phyloP scores from a whole-genome alignment of 192 early-diverging fungal species.

The Coemansia sp. region DNA sequence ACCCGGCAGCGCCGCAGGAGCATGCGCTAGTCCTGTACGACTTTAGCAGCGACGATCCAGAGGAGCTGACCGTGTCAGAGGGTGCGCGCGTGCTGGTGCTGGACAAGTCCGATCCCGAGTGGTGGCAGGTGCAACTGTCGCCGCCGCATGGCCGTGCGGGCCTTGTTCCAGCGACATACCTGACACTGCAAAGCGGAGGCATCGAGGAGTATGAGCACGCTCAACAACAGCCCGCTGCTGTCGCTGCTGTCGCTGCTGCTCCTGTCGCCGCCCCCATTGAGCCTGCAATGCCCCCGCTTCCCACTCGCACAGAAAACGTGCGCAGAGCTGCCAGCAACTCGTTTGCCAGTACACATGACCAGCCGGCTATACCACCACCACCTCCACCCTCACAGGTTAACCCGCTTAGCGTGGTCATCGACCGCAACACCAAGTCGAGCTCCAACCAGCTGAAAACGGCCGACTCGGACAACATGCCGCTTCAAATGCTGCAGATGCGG shows the following conservation, averaged over 20 bases:
- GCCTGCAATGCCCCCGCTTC: slow-evolving; percentile 9
- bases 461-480: slow-evolving; percentile 43
- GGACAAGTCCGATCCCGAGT: slow-evolving; percentile 81
- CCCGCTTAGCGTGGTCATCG: slow-evolving; percentile 5
- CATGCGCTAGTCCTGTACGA: slow-evolving; percentile 66
- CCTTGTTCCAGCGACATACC: slow-evolving; percentile 82
- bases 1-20: slow-evolving; percentile 9
- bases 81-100: slow-evolving; percentile 80
- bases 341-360: background rate
- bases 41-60: slow-evolving; percentile 77
- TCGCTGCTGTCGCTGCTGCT: background rate
- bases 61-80: slow-evolving; percentile 83
- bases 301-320: slow-evolving; percentile 28
- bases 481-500: slow-evolving; percentile 27
- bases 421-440: background rate
- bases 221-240: background rate
- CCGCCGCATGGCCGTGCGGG: slow-evolving; percentile 58
- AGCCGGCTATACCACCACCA: background rate
- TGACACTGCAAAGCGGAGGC: slow-evolving; percentile 42
- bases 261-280: background rate
- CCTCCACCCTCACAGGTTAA: background rate
- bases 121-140: slow-evolving; percentile 77
- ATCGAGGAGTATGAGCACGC: background rate
- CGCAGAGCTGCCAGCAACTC: slow-evolving; percentile 18
- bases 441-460: slow-evolving; percentile 13